phyloP scores from a whole-genome alignment of 805 yeast species.

The Saccharomycopsis schoenii region DNA sequence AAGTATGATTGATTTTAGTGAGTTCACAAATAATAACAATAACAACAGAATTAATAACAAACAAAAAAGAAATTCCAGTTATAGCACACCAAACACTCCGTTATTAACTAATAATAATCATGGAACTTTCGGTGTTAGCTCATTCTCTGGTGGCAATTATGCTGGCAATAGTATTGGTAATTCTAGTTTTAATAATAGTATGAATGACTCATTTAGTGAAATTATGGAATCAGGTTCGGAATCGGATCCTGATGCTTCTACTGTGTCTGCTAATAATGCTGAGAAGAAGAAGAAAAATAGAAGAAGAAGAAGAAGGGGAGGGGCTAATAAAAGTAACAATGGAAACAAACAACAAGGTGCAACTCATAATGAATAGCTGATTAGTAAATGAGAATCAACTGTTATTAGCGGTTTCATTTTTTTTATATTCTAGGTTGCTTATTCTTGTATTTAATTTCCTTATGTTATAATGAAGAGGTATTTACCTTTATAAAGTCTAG shows the following conservation, averaged over 20 bases:
- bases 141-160: background rate
- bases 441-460: background rate
- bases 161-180: background rate
- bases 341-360: background rate
- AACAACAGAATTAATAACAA: background rate
- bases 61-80: background rate
- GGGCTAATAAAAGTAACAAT: background rate
- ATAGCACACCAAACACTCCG: background rate
- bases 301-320: constrained; percentile 18
- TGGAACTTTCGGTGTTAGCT: background rate
- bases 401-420: background rate
- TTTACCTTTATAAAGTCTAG: too few species aligned
- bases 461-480: too few species aligned
- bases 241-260: background rate
- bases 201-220: background rate
- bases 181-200: background rate
- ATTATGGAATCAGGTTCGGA: background rate
- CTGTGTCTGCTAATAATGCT: constrained; percentile 4
- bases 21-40: constrained; percentile 11
- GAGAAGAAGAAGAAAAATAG: constrained; percentile 7
- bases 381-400: too few species aligned
- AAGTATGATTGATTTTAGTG: constrained; percentile 15
- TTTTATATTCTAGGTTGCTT: background rate
- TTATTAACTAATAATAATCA: constrained; percentile 1
- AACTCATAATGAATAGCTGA: background rate